Evolutionary conservation across 179 eudicot genomes (phyloP), one percentile per base, ranked within the genome.

Genomic region (Pouteria campechiana): DNA sequence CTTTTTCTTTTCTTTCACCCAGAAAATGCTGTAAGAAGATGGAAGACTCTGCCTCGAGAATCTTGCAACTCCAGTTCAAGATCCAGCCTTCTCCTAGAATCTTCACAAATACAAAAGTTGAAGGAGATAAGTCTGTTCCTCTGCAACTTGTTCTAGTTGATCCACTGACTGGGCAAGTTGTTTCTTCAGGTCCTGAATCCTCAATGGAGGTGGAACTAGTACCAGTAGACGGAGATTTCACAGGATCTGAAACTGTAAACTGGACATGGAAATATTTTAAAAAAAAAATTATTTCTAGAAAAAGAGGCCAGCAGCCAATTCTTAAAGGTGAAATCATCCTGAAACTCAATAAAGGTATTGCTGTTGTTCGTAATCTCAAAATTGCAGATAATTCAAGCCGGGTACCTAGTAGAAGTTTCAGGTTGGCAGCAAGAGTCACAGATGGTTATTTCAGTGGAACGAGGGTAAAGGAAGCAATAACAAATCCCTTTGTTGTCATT

Each of bases 301-400:
- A 94, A 68, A 85, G 75, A 41, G 97, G 94, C 27, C 79, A 69
- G 72, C 68, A 90, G 28, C 97, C 97, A 7, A 53, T 88, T 64
- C 45, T 88, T 44, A 57, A 76, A 5, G 93, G 96, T 8, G 80
- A 71, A 0, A 44, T 60, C 40, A 32, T 45, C 2, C 15, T 75
- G 19, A 29, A 52, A 6, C 62, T 86, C 43, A 60, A 43, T 21
- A 55, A 67, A 12, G 96, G 96, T 29, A 78, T 79, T 23, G 93
- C 71, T 16, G 51, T 32, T 25, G 23, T 82, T 17, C 65, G 63
- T 15, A 60, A 74, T 16, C 45, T 69, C 25, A 30, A 33, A 44
- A 73, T 79, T 25, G 71, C 93, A 2, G 96, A 86, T 46, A 86
- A 86, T 43, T 86, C 96, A 4, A 79, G 93, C 66, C 83, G 96